These are phyloP conservation scores for Huntiella bhutanensis DNA, from an alignment of 2,329 filamentous ascomycete genomes.

Conservation along the genomic window DNA sequence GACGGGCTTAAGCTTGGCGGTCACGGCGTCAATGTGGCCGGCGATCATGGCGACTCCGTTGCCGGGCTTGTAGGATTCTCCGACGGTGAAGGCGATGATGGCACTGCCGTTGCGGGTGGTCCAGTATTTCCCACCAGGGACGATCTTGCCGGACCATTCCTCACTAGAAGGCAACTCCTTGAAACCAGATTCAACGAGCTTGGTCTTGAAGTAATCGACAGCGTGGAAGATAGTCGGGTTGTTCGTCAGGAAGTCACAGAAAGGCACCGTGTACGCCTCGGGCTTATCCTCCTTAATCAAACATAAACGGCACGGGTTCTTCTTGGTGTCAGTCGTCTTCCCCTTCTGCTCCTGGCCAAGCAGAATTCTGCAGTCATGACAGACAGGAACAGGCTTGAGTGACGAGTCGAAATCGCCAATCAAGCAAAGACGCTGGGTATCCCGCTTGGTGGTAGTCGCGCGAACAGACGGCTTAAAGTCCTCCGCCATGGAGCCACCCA, in stretches of 20 bases:
- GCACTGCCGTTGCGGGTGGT: constrained; percentile 70
- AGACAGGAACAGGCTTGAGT: neutral
- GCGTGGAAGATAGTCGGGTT: constrained; percentile 92
- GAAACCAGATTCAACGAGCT: constrained; percentile 56
- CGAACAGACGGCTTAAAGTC: too few relatives aligned
- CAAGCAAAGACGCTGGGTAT: too few relatives aligned
- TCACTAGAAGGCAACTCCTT: constrained; percentile 60
- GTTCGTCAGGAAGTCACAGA: constrained; percentile 67
- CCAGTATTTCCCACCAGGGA: constrained; percentile 76
- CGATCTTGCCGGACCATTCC: constrained; percentile 52
- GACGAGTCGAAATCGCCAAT: too few relatives aligned
- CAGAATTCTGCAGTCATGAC: neutral
- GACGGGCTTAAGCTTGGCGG: constrained; percentile 78
- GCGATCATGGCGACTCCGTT: constrained; percentile 79
- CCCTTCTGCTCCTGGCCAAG: too few relatives aligned
- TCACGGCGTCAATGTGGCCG: constrained; percentile 83
- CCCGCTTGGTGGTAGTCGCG: too few relatives aligned
- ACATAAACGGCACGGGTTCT: constrained; percentile 20
- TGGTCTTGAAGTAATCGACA: constrained; percentile 57
- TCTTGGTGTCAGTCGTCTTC: neutral
- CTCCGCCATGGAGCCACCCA: neutral
- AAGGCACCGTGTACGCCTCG: constrained; percentile 61
- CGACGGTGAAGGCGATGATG: constrained; percentile 69
- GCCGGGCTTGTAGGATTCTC: constrained; percentile 60
- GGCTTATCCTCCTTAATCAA: constrained; percentile 25